A percentile compares a stretch with the other conserved stretches of the same genome.
phyloP scores from a whole-genome alignment of 495 filamentous ascomycete species.

The Copromyces sp. region DNA sequence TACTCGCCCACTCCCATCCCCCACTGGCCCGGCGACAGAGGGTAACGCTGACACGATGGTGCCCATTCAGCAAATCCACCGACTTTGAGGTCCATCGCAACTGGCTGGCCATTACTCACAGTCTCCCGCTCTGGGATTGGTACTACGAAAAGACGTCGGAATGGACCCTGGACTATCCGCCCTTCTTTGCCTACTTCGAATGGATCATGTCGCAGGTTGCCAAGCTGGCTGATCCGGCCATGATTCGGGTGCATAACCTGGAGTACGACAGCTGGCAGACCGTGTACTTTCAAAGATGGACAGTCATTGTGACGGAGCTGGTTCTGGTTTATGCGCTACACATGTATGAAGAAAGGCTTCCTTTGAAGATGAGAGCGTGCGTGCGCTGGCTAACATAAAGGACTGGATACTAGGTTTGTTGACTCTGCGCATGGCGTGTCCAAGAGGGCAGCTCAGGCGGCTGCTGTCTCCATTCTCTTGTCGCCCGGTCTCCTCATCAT shows the following conservation, averaged over 20 bases:
- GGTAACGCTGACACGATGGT: neutral
- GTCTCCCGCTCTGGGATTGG: conserved; percentile 79
- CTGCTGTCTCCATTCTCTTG: conserved; percentile 79
- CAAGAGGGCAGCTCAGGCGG: conserved; percentile 74
- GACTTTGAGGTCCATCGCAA: conserved; percentile 98
- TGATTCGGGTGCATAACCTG: conserved; percentile 74
- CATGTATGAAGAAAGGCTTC: conserved; percentile 37
- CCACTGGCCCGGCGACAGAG: conserved; percentile 1
- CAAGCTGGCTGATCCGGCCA: conserved; percentile 61
- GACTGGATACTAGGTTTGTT: conserved; percentile 45
- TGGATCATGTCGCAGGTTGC: conserved; percentile 83
- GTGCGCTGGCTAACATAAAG: conserved; percentile 9
- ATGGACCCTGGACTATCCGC: conserved; percentile 98
- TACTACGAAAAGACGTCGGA: conserved; percentile 95
- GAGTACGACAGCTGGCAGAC: conserved; percentile 85
- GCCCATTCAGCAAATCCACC: conserved; percentile 73
- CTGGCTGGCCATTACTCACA: conserved; percentile 92
- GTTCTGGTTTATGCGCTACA: conserved; percentile 77
- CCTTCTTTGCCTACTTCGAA: conserved; percentile 96
- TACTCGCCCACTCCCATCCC: neutral
- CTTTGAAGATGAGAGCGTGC: neutral
- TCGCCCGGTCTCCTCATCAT: conserved; percentile 93
- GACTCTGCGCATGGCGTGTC: conserved; percentile 50
- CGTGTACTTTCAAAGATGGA: conserved; percentile 80
- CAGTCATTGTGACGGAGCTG: conserved; percentile 80